phyloP scores from a whole-genome alignment of 139 green algal species.

The Picochlorum sp. region DNA sequence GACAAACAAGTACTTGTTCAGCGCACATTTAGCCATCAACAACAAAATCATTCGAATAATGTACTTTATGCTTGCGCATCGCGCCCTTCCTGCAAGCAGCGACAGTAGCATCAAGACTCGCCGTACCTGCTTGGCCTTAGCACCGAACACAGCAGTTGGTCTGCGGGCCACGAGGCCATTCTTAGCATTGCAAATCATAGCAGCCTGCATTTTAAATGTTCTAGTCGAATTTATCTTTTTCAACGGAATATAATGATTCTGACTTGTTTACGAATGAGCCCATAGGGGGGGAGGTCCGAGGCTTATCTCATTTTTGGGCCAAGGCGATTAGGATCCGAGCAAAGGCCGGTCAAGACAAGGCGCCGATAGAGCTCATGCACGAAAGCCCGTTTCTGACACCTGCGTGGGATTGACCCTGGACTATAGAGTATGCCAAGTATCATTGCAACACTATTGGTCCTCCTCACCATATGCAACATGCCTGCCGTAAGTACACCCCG shows the following conservation, averaged over 20 bases:
- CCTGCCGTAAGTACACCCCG: constrained; percentile 24
- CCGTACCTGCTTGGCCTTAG: constrained; percentile 11
- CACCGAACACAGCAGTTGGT: constrained; percentile 5
- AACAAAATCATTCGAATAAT: background rate
- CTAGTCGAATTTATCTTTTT: no score
- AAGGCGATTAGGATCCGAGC: no score
- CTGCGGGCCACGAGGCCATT: constrained; percentile 6
- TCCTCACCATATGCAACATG: constrained; percentile 33
- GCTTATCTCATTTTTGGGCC: no score
- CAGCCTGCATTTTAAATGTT: constrained; percentile 14
- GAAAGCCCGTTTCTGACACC: no score
- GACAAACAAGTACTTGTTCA: background rate
- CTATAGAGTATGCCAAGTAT: no score
- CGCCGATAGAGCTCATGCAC: no score
- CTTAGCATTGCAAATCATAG: constrained; percentile 7
- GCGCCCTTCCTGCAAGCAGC: background rate
- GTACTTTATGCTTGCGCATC: background rate
- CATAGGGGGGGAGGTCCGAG: no score
- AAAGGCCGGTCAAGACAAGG: no score
- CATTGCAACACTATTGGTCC: no score
- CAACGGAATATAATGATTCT: no score
- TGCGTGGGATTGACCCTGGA: no score
- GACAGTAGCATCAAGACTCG: background rate
- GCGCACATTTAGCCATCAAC: background rate
- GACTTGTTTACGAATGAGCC: no score